Evolutionary conservation across 495 filamentous ascomycete genomes (phyloP), one percentile per base, ranked within the genome.

Genomic region (Hypoxylon perforatum): DNA sequence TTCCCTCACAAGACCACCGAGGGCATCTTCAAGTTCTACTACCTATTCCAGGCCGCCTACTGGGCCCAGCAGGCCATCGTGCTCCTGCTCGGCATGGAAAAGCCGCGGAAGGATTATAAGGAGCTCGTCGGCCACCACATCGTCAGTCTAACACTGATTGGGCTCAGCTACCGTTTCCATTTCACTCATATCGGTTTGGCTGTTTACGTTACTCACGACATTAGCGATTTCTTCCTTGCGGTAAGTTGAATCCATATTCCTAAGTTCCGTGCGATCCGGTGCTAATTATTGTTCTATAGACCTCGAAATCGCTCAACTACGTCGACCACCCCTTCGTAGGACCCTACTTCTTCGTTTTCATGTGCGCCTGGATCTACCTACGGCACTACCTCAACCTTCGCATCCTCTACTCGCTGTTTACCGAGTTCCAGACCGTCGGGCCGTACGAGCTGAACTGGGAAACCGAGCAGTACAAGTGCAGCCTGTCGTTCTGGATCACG

Each of bases 151-250:
- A 82, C 89, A n/a, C 83, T 99, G 56, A 98, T 99, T 63, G 88
- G 80, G 28, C 76, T 93, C 73, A 96, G 92, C 81, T 99, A 99
- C 77, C 90, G 94, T 28, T 99, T 97, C 82, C 96, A 99, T 77
- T 99, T 99, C 77, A 95, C 95, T 8, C 94, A 96, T 76, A 96
- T 99, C 81, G 95, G 95, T n/a, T 73, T 99, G 38, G 94, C 92
- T 25, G 94, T 99, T 7, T 99, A 97, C 75, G 93, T 97, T 62
- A 98, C 95, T 18, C 93, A 97, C 72, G 95, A 99, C 68, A 91
- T 98, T 63, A 91, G 88, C 53, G 95, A 99, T 73, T 97, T 98
- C 78, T 99, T 99, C 87, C 84, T 99, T 14, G 96, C 96, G 18
- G 92, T 95, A 88, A 77, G 91, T 83, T 42, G 18, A 39, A 56